Evolutionary conservation across 225 moss, liverwort and hornwort genomes (phyloP), one percentile per base, ranked within the genome.

Genomic region (Physcomitrellopsis africana): DNA sequence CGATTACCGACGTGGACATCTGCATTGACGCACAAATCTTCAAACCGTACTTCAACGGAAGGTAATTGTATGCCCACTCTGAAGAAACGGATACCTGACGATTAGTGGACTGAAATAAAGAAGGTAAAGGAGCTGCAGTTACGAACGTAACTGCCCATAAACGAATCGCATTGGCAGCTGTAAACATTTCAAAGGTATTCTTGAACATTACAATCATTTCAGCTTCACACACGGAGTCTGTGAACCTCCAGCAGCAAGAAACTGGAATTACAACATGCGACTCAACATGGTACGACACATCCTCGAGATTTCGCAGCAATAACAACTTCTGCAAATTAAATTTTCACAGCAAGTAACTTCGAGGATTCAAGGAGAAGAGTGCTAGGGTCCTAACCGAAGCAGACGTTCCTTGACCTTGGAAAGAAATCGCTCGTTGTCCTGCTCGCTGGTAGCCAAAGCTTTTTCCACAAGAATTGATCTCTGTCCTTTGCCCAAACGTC

Each of bases 31-130:
- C 79, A 82, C 56, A 94, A 70, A 67, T 87, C 79, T 67, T 89
- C 82, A 13, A 94, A 92, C 13, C 94, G 92, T 51, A 94, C 84
- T 77, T 94, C 94, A 59, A 92, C 94, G 3, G 84, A 87, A 18
- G 94, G 94, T 61, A 84, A 73, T 1, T 13, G 65, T 20, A 92
- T 26, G 51, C 81, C 82, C 51, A 85, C 92, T 75, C 94, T 94
- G 83, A 78, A 63, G 15, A 46, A 54, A 70, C n/a, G 73, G 7
- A 54, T 47, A 51, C 18, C 27, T 52, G 51, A 15, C 29, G 32
- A 17, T 75, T 23, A 77, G 74, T 44, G 20, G 12, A 58, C 37
- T 12, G 65, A 13, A 20, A 20, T 32, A 19, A 4, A 19, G 45
- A 47, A 22, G 32, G 1, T 56, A 26, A 12, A 37, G 32, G 7